Evolutionary conservation across 1,139 yeast species (phyloP), one percentile per base, ranked within the genome.

Genomic region (Diutina rugosa): DNA sequence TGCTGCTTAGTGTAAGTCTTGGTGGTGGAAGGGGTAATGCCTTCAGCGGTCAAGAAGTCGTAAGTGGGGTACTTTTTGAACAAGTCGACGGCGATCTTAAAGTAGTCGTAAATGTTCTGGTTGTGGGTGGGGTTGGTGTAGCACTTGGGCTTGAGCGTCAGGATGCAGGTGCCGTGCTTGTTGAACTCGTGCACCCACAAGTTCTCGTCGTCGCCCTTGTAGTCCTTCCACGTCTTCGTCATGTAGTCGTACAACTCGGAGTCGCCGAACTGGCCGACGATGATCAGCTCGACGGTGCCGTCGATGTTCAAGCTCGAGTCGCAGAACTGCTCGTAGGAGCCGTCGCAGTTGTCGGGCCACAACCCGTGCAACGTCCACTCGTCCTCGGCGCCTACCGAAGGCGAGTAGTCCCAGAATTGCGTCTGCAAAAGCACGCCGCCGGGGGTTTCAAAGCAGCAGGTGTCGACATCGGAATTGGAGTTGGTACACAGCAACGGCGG

Each of bases 341-440:
- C 69, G 64, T 88, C 86, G 72, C 99, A 91, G n/a, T 58, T 56
- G 16, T 49, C 53, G 44, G 53, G 53, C 53, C 53, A 49, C 44
- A 49, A 49, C 53, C 53, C 53, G 44, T 49, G 53, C 16, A 49
- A 49, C 12, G 53, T 49, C 53, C 53, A 49, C 12, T 46, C 46
- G 32, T 55, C 56, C 21, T 14, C 18, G 26, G 59, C 58, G 10
- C 62, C 61, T 2, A 58, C 55, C 12, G 95, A 84, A 0, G 97
- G 97, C 59, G 74, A 73, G 65, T 87, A 89, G 68, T 90, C 96
- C 98, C 98, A 93, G 69, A 91, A 90, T 67, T 93, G 98, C 0
- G 98, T 89, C 64, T 85, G 88, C 55, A 91, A 70, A 49, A 91
- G 74, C 16, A 90, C 78, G 1, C 98, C 97, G 44, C 95, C 93